phyloP scores from a whole-genome alignment of 768 basidiomycete species.

The Hypholoma fasciculare region DNA sequence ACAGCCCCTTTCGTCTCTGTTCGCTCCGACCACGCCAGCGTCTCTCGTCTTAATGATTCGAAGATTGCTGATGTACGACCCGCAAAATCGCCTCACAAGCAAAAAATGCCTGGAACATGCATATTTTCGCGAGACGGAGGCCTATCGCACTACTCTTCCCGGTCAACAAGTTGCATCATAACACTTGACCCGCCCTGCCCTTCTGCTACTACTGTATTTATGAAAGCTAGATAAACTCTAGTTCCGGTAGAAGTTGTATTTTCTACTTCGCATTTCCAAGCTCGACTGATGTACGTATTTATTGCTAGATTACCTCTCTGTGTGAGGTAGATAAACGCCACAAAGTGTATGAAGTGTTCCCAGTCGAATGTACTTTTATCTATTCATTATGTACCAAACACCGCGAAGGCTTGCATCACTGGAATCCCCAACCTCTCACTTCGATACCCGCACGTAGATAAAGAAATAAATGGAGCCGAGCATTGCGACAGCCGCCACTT shows the following conservation, averaged over 20 bases:
- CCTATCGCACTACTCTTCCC: constrained; percentile 4
- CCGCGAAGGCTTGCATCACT: neutral
- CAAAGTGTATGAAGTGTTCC: neutral
- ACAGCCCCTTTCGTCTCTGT: constrained; percentile 60
- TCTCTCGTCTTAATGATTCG: constrained; percentile 83
- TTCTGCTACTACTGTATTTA: neutral
- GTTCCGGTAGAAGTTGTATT: neutral
- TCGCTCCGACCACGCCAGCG: constrained; percentile 68
- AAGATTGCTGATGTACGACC: constrained; percentile 86
- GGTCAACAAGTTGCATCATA: neutral
- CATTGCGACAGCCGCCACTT: constrained; percentile 1
- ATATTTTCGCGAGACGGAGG: constrained; percentile 75
- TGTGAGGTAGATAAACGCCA: neutral
- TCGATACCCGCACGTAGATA: too few relatives aligned
- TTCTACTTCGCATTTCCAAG: neutral
- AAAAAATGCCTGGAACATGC: constrained; percentile 78
- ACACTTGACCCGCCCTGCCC: neutral
- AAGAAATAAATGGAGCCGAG: neutral
- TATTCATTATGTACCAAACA: neutral
- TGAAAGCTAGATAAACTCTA: neutral
- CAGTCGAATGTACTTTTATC: neutral
- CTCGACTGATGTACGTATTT: neutral
- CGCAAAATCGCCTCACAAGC: constrained; percentile 76
- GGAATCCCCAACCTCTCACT: neutral
- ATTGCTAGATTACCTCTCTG: neutral